Evolutionary conservation across 2,329 filamentous ascomycete genomes (phyloP).

Genomic region (Colletotrichum aenigma): DNA sequence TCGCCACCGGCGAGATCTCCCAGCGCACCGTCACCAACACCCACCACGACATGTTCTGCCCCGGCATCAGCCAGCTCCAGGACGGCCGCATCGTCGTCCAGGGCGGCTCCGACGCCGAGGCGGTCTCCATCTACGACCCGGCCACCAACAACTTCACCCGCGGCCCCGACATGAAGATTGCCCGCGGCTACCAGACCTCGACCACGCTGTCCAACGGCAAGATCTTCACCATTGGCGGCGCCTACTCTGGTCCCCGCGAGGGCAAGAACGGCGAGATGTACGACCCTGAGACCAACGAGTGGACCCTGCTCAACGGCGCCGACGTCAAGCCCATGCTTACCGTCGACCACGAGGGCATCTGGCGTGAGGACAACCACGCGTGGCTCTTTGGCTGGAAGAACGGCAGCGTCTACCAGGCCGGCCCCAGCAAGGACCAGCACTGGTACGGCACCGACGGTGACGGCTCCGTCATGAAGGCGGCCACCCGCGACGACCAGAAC

Average conservation of each 20-base stretch:
- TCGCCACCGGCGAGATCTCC: conserved; percentile 29
- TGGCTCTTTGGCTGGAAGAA: conserved; percentile 48
- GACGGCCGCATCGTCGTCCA: conserved; percentile 56
- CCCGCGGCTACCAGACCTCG: conserved; percentile 58
- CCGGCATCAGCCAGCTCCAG: conserved; percentile 55
- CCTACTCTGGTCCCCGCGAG: conserved; percentile 48
- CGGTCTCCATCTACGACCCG: conserved; percentile 53
- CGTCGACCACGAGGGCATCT: conserved; percentile 52
- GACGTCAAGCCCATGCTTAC: conserved; percentile 56
- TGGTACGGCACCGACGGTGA: conserved; percentile 55
- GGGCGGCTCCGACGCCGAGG: conserved; percentile 53
- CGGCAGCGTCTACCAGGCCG: conserved; percentile 57
- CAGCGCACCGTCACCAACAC: conserved; percentile 41
- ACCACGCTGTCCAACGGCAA: conserved; percentile 55
- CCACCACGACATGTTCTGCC: conserved; percentile 61
- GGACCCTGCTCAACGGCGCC: conserved; percentile 48
- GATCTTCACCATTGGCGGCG: conserved; percentile 64
- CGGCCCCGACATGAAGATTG: conserved; percentile 46
- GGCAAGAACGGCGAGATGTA: conserved; percentile 63
- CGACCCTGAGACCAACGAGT: conserved; percentile 46
- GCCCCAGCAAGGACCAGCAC: conserved; percentile 58
- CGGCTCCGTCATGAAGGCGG: conserved; percentile 46
- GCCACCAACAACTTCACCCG: conserved; percentile 39
- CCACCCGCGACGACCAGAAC: conserved; percentile 43
- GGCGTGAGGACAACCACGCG: conserved; percentile 41